A percentile compares a stretch with the other conserved stretches of the same genome.
Evolutionary conservation across 2,329 filamentous ascomycete species (phyloP).

Genomic region (Penicillium sp.): DNA sequence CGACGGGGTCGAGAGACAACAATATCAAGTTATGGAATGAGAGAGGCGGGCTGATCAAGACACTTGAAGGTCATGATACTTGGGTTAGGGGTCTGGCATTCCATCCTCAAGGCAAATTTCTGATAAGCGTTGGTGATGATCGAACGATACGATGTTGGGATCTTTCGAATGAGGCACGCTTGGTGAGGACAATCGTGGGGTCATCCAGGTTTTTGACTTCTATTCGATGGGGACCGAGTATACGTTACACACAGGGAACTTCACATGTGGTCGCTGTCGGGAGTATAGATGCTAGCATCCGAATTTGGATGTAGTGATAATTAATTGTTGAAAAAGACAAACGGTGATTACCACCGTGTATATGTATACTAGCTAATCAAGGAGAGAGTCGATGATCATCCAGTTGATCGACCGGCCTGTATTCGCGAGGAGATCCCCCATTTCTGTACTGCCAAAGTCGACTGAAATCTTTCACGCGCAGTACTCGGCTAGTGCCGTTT

Average conservation of each 20-base stretch:
- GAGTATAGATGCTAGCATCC: neutral
- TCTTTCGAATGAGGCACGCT: constrained; percentile 81
- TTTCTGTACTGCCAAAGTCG: constrained; percentile 45
- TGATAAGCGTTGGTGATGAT: constrained; percentile 82
- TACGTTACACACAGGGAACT: neutral
- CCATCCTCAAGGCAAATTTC: constrained; percentile 86
- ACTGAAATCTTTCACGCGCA: constrained; percentile 40
- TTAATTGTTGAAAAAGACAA: too few relatives aligned
- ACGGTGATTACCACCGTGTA: neutral
- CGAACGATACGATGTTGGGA: constrained; percentile 93
- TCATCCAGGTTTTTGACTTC: constrained; percentile 83
- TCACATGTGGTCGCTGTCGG: neutral
- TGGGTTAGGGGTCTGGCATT: constrained; percentile 85
- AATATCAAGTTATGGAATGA: constrained; percentile 85
- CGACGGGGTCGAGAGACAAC: constrained; percentile 86
- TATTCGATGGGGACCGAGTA: constrained; percentile 78
- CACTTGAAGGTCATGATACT: constrained; percentile 83
- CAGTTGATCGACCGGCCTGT: constrained; percentile 1
- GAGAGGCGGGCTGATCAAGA: constrained; percentile 78
- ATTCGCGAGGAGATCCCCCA: constrained; percentile 27
- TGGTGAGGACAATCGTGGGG: constrained; percentile 76
- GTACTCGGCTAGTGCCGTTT: neutral
- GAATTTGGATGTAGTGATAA: neutral
- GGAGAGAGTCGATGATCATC: neutral
- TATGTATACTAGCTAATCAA: neutral